Percentiles rank a stretch among this genome's conserved stretches.
Conservation (phyloP, 2,329 filamentous ascomycete species). For the Paecilomyces fulvus region DNA sequence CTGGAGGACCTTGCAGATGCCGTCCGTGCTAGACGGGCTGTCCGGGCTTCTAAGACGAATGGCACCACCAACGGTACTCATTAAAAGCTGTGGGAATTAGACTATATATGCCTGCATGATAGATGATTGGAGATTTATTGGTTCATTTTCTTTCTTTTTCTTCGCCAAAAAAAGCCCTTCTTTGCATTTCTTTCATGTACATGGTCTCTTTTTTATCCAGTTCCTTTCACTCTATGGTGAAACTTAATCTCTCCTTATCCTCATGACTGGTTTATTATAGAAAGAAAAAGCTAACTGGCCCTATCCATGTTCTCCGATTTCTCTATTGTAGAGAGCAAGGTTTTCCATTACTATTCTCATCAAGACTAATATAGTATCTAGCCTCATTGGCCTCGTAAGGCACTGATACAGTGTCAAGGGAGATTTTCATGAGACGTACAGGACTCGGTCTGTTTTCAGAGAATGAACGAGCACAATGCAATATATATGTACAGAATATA, state of each 20-base stretch:
- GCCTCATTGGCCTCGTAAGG: background rate
- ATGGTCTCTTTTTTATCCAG: conserved; percentile 2
- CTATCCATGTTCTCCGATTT: background rate
- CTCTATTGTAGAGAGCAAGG: background rate
- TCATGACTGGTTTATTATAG: background rate
- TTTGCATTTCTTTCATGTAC: conserved; percentile 1
- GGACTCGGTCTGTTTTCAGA: background rate
- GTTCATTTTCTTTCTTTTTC: conserved; percentile 4
- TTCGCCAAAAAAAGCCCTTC: background rate
- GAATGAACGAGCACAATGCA: background rate
- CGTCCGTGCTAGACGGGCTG: conserved; percentile 63
- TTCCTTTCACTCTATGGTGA: background rate
- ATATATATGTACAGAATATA: conserved; percentile 27
- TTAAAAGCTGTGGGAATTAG: background rate
- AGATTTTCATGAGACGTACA: background rate
- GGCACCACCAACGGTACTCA: conserved; percentile 14
- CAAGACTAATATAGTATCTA: background rate
- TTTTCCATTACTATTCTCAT: background rate
- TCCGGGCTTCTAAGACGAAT: conserved; percentile 21
- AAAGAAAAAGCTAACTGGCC: background rate
- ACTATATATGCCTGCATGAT: background rate
- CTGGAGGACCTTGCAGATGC: conserved; percentile 80
- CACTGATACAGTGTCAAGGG: background rate
- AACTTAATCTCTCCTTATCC: background rate
- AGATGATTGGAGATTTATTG: background rate